Base-by-base conservation (phyloP, 2,329 filamentous ascomycete genomes). In the Paraconiothyrium sp. region DNA sequence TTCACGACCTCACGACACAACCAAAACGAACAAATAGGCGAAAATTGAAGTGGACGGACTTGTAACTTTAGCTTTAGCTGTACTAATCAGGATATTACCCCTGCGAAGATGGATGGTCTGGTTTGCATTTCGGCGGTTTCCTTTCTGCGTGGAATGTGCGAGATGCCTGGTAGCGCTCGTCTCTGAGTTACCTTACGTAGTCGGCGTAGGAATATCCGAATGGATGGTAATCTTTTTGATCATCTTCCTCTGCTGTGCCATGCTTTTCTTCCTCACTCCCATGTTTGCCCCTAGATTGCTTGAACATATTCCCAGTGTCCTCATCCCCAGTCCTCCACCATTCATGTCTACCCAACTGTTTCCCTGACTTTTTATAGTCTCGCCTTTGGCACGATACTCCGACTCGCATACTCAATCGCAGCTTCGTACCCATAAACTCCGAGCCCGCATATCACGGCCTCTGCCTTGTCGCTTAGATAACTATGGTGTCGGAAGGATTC, bases 391-490 rank as follows among this genome's bases (percentile, higher is more conserved):
- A 74, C 71, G 14, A 80, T 66, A 61, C 71, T 58, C 60, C 68
- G 58, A 59, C 67, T 75, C 27, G 75, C 76, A 4, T 78, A 83
- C 46, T 81, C 78, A 57, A 84, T 77, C 8, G 82, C 81, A 54
- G 79, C 81, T 24, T 78, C 81, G 63, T 84, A 84, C 4, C 82
- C 82, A 73, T 75, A 83, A 0, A 78, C 76, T 0, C 82, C 82
- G 74, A 94, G 67, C 0, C 91, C 91, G 67, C 88, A 90, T 60
- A 94, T 88, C 9, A 93, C 88, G 0, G 88, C 91, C 30, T 86
- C 85, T 0, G 91, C 91, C 81, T 93, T 93, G 75, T 94, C 91
- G 67, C 86, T 88, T 66, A 94, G 81, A 71, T 90, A 93, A 65
- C 89, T 92, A 65, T 90, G 88, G 67, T 88, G 85, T 57, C 91